These are phyloP conservation scores for Haematococcus sp. DNA, from an alignment of 139 green algal species.

Conservation along the genomic window DNA sequence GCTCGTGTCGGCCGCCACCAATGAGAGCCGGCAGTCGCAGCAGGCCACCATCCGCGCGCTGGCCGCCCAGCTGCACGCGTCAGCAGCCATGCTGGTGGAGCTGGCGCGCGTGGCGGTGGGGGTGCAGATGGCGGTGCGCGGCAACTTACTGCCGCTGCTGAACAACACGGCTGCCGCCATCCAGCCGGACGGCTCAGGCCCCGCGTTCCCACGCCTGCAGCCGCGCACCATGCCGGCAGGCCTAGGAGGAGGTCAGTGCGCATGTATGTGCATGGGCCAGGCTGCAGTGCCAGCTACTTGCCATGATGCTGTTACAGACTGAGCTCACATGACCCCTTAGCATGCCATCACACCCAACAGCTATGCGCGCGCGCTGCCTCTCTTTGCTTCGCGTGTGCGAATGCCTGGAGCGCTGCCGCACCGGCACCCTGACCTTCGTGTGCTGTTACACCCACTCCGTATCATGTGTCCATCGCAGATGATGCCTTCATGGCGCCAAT, in stretches of 20 bases:
- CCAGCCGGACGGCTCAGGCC: constrained; percentile 12
- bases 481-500: not conserved
- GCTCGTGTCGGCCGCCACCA: not conserved
- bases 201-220: not conserved
- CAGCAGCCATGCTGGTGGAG: constrained; percentile 42
- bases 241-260: not conserved
- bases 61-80: constrained; percentile 19
- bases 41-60: constrained; percentile 28
- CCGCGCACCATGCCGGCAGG: not conserved
- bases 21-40: not conserved
- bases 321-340: not conserved
- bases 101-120: constrained; percentile 30
- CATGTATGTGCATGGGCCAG: not conserved
- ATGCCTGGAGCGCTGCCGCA: no score
- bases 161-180: constrained; percentile 26
- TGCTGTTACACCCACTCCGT: no score
- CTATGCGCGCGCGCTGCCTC: no score
- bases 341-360: no score
- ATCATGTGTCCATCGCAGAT: no score
- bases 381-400: no score
- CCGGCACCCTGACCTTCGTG: no score
- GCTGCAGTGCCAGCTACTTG: not conserved
- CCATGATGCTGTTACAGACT: not conserved
- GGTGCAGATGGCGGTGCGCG: constrained; percentile 14
- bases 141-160: constrained; percentile 21